A percentile compares a stretch with the other conserved stretches of the same genome.
Evolutionary conservation across 1,139 yeast species (phyloP).

Genomic region (Saccharomyces hybrid): DNA sequence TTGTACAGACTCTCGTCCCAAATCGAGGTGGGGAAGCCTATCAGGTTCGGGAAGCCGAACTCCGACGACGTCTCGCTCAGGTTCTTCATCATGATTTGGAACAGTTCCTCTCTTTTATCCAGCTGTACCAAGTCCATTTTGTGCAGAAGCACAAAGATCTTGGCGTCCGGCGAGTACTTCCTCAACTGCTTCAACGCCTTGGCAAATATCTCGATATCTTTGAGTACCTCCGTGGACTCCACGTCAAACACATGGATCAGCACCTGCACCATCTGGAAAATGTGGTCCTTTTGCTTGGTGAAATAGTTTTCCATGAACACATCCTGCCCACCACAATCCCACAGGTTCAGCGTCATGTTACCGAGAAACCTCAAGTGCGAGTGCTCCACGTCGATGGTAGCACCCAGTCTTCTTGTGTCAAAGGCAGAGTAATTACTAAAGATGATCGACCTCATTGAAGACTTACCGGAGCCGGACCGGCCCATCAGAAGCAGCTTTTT

Average conservation of each 20-base stretch:
- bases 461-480: slow-evolving; percentile 94
- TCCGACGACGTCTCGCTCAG: slow-evolving; percentile 70
- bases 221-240: slow-evolving; percentile 82
- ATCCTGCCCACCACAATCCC: slow-evolving; percentile 99
- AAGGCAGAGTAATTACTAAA: slow-evolving; percentile 94
- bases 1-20: slow-evolving; percentile 96
- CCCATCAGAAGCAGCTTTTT: slow-evolving; percentile 47
- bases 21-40: slow-evolving; percentile 92
- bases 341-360: slow-evolving; percentile 85
- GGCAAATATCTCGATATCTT: slow-evolving; percentile 87
- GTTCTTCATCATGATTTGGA: slow-evolving; percentile 75
- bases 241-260: slow-evolving; percentile 94
- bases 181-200: slow-evolving; percentile 74
- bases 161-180: slow-evolving; percentile 84
- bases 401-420: slow-evolving; percentile 91
- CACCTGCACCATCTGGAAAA: slow-evolving; percentile 95
- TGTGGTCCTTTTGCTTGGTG: slow-evolving; percentile 79
- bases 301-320: slow-evolving; percentile 93
- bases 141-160: slow-evolving; percentile 83
- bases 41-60: slow-evolving; percentile 59
- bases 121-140: slow-evolving; percentile 93
- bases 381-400: slow-evolving; percentile 96
- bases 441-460: slow-evolving; percentile 93
- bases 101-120: slow-evolving; percentile 77
- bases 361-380: slow-evolving; percentile 89